These are phyloP conservation scores for Arthroderma sp. DNA, from an alignment of 2,329 filamentous ascomycete genomes.

Conservation along the genomic window DNA sequence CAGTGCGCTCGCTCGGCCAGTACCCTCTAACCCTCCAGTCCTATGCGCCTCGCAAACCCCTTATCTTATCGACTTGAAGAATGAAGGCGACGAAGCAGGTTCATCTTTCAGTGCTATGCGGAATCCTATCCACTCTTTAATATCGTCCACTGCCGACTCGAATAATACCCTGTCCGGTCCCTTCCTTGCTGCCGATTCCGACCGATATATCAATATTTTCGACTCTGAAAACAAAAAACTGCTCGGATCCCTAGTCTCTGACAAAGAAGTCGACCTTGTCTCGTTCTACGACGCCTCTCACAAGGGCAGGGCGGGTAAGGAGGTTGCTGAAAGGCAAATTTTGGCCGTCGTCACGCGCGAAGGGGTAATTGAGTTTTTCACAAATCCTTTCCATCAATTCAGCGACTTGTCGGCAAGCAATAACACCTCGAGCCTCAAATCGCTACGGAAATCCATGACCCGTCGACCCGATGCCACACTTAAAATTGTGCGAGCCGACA, in stretches of 20 bases:
- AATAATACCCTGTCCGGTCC: constrained; percentile 20
- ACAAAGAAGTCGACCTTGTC: constrained; percentile 31
- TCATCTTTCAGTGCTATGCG: constrained; percentile 36
- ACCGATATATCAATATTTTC: constrained; percentile 39
- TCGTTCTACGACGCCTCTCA: constrained; percentile 21
- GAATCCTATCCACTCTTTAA: constrained; percentile 35
- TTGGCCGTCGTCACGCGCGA: constrained; percentile 36
- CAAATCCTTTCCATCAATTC: constrained; percentile 32
- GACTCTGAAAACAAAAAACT: constrained; percentile 30
- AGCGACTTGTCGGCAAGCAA: constrained; percentile 15
- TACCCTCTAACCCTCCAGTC: constrained; percentile 29
- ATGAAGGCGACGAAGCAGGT: constrained; percentile 23
- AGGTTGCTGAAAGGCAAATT: constrained; percentile 16
- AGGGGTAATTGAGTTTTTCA: constrained; percentile 38
- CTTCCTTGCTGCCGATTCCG: constrained; percentile 37
- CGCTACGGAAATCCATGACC: constrained; percentile 32
- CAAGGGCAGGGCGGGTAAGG: constrained; percentile 11
- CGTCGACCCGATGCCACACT: constrained; percentile 33
- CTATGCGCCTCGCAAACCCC: constrained; percentile 39
- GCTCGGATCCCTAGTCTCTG: constrained; percentile 35
- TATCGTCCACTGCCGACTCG: constrained; percentile 24
- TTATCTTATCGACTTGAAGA: constrained; percentile 32
- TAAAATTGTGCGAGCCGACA: constrained; percentile 31
- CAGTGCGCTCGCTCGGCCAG: constrained; percentile 28
- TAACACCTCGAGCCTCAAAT: constrained; percentile 29